Base-by-base conservation (phyloP, 148 eudicot species). In the Diospyros kaki region DNA sequence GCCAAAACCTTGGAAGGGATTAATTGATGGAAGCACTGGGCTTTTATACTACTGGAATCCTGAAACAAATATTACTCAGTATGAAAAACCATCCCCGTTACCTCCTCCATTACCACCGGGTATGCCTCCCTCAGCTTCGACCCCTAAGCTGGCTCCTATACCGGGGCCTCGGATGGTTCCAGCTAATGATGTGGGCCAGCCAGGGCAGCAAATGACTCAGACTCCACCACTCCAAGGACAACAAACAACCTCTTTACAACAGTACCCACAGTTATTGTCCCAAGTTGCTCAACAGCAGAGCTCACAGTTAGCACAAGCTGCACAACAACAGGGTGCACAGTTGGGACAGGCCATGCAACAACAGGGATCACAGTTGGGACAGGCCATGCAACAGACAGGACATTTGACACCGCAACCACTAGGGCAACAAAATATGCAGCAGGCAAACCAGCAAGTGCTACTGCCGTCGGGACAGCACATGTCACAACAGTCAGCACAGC, bases 1-100 rank as follows among this genome's bases (percentile, higher is more conserved):
- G 75, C 97, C 97, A 38, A 83, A 85, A 50, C 99, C 99, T 9
- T 95, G 99, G 99, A 92, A 91, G 83, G 97, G 96, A 69, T 86
- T 95, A 77, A 90, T 95, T 78, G 97, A 92, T 69, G 99, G 99
- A 81, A 91, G 85, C 74, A 79, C 90, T 14, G 91, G 96, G 62
- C 64, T 86, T 73, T 78, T 83, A 39, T 95, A 95, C 77, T 95
- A 92, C 61, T 95, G 99, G 99, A 95, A 95, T 80, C 97, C 94
- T 8, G 99, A 95, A 69, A 92, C 97, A 45, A 91, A 89, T 72
- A 60, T 88, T 44, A 93, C 97, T 45, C 99, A 95, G 81, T 95
- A 95, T 77, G 99, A 95, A 82, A 95, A 84, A 78, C 99, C 98
- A 15, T 66, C 75, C 17, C 69, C 82, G 78, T 73, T 79, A 56